These are phyloP conservation scores for Proteromonas lacertae DNA, from an alignment of 352 stramenopile genomes.

Conservation along the genomic window DNA sequence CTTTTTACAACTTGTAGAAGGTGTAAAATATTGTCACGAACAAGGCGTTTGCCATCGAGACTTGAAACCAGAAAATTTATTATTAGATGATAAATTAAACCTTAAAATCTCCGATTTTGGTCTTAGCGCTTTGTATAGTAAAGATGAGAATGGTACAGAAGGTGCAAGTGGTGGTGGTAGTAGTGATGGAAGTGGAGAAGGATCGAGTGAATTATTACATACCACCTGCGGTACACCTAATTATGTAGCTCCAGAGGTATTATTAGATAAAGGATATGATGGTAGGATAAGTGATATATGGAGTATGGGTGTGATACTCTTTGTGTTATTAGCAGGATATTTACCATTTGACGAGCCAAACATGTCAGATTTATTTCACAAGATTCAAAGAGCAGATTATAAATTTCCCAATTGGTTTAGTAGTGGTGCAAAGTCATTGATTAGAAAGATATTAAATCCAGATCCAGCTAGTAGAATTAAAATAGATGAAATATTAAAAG, in stretches of 20 bases:
- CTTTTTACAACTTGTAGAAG: conserved; percentile 83
- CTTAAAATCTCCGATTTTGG: conserved; percentile 98
- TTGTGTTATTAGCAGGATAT: conserved; percentile 54
- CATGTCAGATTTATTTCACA: conserved; percentile 72
- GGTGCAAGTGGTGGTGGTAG: conserved; percentile 71
- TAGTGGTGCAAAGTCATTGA: conserved; percentile 17
- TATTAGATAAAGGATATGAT: too few relatives aligned
- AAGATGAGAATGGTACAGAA: conserved; percentile 26
- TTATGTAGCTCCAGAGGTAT: too few relatives aligned
- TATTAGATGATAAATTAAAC: conserved; percentile 69
- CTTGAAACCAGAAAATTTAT: too few relatives aligned
- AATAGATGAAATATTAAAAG: conserved; percentile 1
- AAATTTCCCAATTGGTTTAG: conserved; percentile 36
- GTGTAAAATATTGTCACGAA: conserved; percentile 70
- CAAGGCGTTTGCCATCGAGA: too few relatives aligned
- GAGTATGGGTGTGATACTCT: conserved; percentile 94
- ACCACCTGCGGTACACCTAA: too few relatives aligned
- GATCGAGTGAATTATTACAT: too few relatives aligned
- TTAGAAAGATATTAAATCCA: too few relatives aligned
- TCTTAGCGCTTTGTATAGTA: conserved; percentile 56
- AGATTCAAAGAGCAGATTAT: conserved; percentile 77
- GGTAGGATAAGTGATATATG: conserved; percentile 67
- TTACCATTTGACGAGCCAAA: conserved; percentile 67
- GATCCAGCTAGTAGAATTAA: too few relatives aligned
- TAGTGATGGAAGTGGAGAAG: too few relatives aligned